Evolutionary conservation across 495 filamentous ascomycete species (phyloP), one percentile per base, ranked within the genome.

Genomic region (Paragyromitra xinjiangensis): DNA sequence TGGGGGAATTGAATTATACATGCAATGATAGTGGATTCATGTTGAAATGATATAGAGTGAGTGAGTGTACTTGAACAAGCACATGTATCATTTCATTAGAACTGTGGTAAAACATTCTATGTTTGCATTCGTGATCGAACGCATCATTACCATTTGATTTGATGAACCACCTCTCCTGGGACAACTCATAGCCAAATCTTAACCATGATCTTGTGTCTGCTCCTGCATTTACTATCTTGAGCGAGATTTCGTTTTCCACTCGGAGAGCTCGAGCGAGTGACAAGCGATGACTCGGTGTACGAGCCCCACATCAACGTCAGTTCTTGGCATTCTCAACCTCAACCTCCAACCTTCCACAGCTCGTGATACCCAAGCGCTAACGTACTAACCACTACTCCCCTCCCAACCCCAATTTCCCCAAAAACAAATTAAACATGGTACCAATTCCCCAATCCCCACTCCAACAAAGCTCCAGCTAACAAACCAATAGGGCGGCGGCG

Each of bases 401-500:
- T 56, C 22, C 9, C 44, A 0, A 50, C 0, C 37, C 48, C 29
- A 65, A 64, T 65, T 44, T 16, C 16, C 48, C 50, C 50, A 7
- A 59, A 66, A 61, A 65, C 34, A 12, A 16, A 71, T 45, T 14
- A 71, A 73, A 12, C 16, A 76, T 76, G 73, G 73, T 76, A 72
- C 29, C 1, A 37, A 55, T 37, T 6, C 58, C 16, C 56, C 19
- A 26, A 26, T 39, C 12, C 6, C 34, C 45, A 8, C n/a, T 12
- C n/a, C 4, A 0, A 14, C 24, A 42, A 71, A 59, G 42, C 44
- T 48, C 42, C 53, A 77, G 62, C 86, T 89, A 85, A 89, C 81
- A 29, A 71, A 29, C 65, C 62, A 79, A 9, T 77, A 91, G 89
- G 89, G 90, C 82, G 91, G 89, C 85, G 94, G 94, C 85, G 90